Evolutionary conservation across 768 basidiomycete genomes (phyloP).

Genomic region (Naematelia encephala): DNA sequence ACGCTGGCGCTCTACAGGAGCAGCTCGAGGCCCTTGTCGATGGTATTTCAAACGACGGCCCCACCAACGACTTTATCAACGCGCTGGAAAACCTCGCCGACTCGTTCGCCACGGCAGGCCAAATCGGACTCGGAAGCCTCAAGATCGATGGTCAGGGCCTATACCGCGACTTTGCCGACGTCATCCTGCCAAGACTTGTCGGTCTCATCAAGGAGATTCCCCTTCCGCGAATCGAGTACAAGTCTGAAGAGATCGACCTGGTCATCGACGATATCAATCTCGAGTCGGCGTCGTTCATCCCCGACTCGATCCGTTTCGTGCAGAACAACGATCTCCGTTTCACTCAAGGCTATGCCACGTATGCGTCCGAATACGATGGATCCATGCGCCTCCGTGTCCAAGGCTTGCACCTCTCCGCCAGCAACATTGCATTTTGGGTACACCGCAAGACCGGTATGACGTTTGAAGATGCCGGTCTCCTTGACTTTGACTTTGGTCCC

Average conservation of each 20-base stretch:
- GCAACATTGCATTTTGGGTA: slow-evolving; percentile 53
- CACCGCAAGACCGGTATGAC: slow-evolving; percentile 50
- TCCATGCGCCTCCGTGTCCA: slow-evolving; percentile 50
- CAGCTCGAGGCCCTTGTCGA: slow-evolving; percentile 46
- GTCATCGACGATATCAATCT: slow-evolving; percentile 52
- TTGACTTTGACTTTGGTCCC: slow-evolving; percentile 51
- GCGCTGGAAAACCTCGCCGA: slow-evolving; percentile 50
- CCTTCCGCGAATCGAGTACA: slow-evolving; percentile 52
- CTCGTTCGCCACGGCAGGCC: slow-evolving; percentile 45
- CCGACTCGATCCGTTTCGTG: slow-evolving; percentile 52
- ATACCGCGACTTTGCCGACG: slow-evolving; percentile 51
- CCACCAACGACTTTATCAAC: slow-evolving; percentile 47
- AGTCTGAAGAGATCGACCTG: slow-evolving; percentile 50
- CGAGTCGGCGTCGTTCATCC: slow-evolving; percentile 53
- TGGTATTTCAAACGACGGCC: slow-evolving; percentile 49
- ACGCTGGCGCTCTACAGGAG: slow-evolving; percentile 45
- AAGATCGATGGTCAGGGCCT: slow-evolving; percentile 48
- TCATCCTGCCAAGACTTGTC: slow-evolving; percentile 51
- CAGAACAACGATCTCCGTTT: slow-evolving; percentile 51
- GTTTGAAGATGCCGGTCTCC: slow-evolving; percentile 51
- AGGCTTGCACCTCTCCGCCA: slow-evolving; percentile 51
- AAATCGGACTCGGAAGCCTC: slow-evolving; percentile 47
- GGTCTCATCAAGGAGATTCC: slow-evolving; percentile 53
- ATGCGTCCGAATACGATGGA: slow-evolving; percentile 51
- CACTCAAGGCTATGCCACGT: slow-evolving; percentile 53